Evolutionary conservation across 2,329 filamentous ascomycete genomes (phyloP).

Genomic region (Chalaropsis thielavioides): DNA sequence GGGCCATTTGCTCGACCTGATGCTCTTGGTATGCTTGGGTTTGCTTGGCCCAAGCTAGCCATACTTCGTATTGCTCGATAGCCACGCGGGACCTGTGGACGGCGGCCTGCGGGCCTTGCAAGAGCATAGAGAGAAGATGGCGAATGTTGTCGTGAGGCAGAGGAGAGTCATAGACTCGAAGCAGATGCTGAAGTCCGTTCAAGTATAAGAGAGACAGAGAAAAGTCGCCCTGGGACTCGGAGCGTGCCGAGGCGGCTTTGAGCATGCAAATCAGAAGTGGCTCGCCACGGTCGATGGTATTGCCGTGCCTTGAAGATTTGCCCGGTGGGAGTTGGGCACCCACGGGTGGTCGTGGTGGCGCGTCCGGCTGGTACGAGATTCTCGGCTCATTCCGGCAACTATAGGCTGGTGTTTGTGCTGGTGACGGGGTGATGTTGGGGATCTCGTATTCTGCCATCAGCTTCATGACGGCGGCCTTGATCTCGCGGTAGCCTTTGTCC

Average conservation of each 20-base stretch:
- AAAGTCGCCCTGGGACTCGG: slow-evolving; percentile 66
- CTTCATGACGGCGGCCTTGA: slow-evolving; percentile 67
- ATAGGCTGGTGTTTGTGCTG: not conserved
- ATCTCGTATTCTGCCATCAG: slow-evolving; percentile 74
- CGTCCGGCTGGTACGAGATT: not conserved
- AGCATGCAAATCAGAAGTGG: slow-evolving; percentile 56
- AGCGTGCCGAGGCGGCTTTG: slow-evolving; percentile 60
- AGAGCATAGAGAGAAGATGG: slow-evolving; percentile 58
- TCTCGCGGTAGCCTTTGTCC: slow-evolving; percentile 65
- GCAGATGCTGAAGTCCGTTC: slow-evolving; percentile 63
- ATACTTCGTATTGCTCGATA: slow-evolving; percentile 65
- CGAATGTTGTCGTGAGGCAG: slow-evolving; percentile 55
- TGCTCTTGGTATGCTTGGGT: slow-evolving; percentile 65
- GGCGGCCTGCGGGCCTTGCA: slow-evolving; percentile 53
- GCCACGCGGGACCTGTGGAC: slow-evolving; percentile 55
- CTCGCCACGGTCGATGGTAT: slow-evolving; percentile 22
- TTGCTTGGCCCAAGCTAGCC: slow-evolving; percentile 72
- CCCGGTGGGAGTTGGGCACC: too few relatives aligned
- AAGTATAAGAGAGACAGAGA: slow-evolving; percentile 74
- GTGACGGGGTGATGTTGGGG: slow-evolving; percentile 27
- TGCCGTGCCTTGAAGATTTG: not conserved
- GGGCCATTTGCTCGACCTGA: slow-evolving; percentile 60
- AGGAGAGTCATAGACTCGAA: slow-evolving; percentile 44
- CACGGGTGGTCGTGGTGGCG: not conserved
- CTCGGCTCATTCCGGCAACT: too few relatives aligned